Base-by-base conservation (phyloP, 2,329 filamentous ascomycete species). In the Aspergillus eucalypticola region DNA sequence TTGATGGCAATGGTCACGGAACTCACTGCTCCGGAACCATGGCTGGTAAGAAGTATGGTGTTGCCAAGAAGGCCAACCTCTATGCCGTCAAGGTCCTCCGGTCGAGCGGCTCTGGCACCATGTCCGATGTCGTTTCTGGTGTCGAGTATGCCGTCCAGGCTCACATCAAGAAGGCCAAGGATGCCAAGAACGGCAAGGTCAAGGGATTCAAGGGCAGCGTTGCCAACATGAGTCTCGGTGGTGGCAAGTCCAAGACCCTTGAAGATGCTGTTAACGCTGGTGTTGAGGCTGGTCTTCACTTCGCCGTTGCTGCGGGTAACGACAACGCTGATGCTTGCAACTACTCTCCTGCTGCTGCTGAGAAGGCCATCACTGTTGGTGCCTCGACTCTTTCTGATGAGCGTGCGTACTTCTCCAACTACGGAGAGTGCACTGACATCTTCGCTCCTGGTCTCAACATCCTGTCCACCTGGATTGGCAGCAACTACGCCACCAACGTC, bases 361-460 rank as follows among this genome's bases (percentile, higher is more conserved):
- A 87, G 72, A 92, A 96, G 74, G 93, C 95, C 68, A 87, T 99
- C 77, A 99, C 95, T 60, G 95, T 99, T 66, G 96, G 94, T 80
- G 95, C 95, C 68, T 96, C 92, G 49, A 95, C 91, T 69, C 87
- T 99, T 62, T 87, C 90, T 73, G 95, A 99, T 76, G 91, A 92
- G 84, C 94, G 95, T 81, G 95, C 95, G 67, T 99, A 98, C 87
- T 99, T 99, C 88, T 99, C 96, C 87, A 99, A 99, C 90, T 98
- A 89, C 80, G 95, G 95, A 79, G 95, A 94, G 86, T 99, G 95
- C 87, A 96, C 94, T 78, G 95, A 99, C 81, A 96, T 99, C 85
- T 99, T 99, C 74, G 95, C 93, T 65, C 95, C 95, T 63, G 95
- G 95, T 75, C 86, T 97, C 73, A 96, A 92, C 88, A 96, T 99